Evolutionary conservation across 352 stramenopile genomes (phyloP).

Genomic region (Elongisporangium undulatum): DNA sequence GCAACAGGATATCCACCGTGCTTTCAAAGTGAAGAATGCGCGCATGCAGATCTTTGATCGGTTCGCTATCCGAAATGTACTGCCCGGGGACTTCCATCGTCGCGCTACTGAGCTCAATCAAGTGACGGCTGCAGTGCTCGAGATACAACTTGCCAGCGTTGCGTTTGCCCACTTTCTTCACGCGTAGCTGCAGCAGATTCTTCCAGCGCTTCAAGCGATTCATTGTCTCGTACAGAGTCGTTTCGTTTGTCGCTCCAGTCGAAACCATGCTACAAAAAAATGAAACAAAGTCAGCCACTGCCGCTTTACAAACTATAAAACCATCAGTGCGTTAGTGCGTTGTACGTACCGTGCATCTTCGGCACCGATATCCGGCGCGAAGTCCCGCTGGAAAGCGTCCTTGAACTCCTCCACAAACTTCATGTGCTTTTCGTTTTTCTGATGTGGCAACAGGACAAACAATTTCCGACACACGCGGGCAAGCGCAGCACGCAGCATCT

Average conservation of each 20-base stretch:
- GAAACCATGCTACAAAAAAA: conserved; percentile 8
- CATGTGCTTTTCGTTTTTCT: conserved; percentile 87
- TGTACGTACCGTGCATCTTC: conserved; percentile 10
- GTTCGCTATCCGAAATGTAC: conserved; percentile 89
- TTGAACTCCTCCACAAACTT: conserved; percentile 89
- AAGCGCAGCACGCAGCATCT: conserved; percentile 88
- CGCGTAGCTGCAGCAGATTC: conserved; percentile 78
- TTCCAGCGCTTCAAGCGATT: conserved; percentile 91
- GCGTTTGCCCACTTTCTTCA: conserved; percentile 70
- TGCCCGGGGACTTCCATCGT: conserved; percentile 91
- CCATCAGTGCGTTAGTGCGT: neutral
- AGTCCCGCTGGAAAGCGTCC: conserved; percentile 80
- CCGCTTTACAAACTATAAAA: neutral
- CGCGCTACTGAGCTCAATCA: conserved; percentile 85
- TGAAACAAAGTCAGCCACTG: conserved; percentile 1
- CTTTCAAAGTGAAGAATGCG: conserved; percentile 89
- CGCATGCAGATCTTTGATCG: conserved; percentile 89
- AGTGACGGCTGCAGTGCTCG: conserved; percentile 85
- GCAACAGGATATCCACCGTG: conserved; percentile 77
- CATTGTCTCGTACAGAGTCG: conserved; percentile 84
- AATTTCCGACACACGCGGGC: conserved; percentile 92
- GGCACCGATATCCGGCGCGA: conserved; percentile 39
- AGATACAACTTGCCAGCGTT: conserved; percentile 72
- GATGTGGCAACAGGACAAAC: conserved; percentile 77
- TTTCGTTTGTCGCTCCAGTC: conserved; percentile 15